These are phyloP conservation scores for Solanum chiquidenum DNA, from an alignment of 257 asterid genomes.

Conservation along the genomic window DNA sequence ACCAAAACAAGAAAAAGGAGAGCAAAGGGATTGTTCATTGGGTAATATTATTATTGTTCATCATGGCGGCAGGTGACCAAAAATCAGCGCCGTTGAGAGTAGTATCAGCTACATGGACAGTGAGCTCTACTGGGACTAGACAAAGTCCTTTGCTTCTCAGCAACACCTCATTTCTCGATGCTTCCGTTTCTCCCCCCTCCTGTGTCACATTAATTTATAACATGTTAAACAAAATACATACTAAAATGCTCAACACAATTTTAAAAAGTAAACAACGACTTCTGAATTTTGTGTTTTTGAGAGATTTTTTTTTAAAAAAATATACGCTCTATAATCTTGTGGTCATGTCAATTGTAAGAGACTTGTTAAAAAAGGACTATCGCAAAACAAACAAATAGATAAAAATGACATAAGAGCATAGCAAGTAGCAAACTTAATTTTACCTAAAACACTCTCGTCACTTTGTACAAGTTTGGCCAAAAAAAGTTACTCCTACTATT, in stretches of 20 bases:
- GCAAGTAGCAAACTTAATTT: neutral
- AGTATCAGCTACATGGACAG: constrained; percentile 40
- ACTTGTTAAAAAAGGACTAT: too few species aligned
- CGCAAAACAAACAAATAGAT: too few species aligned
- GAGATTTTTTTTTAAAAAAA: too few species aligned
- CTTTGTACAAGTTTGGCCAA: neutral
- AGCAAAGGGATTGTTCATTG: neutral
- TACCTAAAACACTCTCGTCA: neutral
- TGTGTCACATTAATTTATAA: constrained; percentile 1
- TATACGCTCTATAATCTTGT: too few species aligned
- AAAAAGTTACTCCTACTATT: too few species aligned
- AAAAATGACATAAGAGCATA: neutral
- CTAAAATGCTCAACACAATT: too few species aligned
- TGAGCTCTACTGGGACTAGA: constrained; percentile 61
- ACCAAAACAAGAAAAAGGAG: neutral
- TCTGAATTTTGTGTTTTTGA: too few species aligned
- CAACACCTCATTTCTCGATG: neutral
- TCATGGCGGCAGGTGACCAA: constrained; percentile 60
- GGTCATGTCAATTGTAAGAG: neutral
- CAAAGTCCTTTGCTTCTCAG: constrained; percentile 74
- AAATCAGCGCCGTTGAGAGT: constrained; percentile 73
- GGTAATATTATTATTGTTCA: constrained; percentile 11
- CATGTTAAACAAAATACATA: neutral
- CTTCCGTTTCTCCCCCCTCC: constrained; percentile 15
- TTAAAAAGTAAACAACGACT: too few species aligned